Evolutionary conservation across 2,329 filamentous ascomycete genomes (phyloP), one percentile per base, ranked within the genome.

Genomic region (Aspergillus puulaauensis): DNA sequence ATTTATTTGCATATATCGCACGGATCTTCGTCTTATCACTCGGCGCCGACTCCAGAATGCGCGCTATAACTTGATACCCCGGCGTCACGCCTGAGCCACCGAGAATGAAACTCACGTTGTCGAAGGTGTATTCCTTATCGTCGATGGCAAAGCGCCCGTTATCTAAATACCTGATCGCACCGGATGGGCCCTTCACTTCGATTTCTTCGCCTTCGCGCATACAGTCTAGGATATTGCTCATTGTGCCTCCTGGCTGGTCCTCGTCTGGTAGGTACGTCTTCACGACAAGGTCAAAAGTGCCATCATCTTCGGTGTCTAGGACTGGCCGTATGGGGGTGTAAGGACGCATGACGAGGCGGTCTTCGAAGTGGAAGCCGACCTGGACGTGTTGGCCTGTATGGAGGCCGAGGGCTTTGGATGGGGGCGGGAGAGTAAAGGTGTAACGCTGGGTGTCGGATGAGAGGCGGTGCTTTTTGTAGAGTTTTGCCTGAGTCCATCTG

Each of bases 361-460:
- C 81, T 43, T 72, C 65, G 58, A 83, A 72, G 57, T 84, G 81
- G 62, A 83, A 82, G 2, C 81, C 82, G 8, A 84, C 59, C 54
- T 82, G 75, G 21, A 84, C 67, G 61, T 84, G 82, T 64, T 84
- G 80, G 53, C 81, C 80, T 0, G 79, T 83, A 15, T 73, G 74
- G 0, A 83, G 23, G 8, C 49, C 80, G 0, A 84, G 73, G 6
- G 75, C 69, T n/a, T 73, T 68, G 35, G 72, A 70, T 19, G 62
- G 66, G 1, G 72, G 65, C 12, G 27, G 49, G 5, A 52, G 39
- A 11, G n/a, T 14, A 14, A 64, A 64, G 33, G 46, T 60, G 45
- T 64, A 64, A 6, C 57, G 52, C 8, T 57, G 43, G 12, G 60
- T 64, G 48, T 83, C 79, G 27, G 75, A 61, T 0, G 78, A 80